phyloP scores from a whole-genome alignment of 2,329 filamentous ascomycete species.

The Trichoderma sp. region DNA sequence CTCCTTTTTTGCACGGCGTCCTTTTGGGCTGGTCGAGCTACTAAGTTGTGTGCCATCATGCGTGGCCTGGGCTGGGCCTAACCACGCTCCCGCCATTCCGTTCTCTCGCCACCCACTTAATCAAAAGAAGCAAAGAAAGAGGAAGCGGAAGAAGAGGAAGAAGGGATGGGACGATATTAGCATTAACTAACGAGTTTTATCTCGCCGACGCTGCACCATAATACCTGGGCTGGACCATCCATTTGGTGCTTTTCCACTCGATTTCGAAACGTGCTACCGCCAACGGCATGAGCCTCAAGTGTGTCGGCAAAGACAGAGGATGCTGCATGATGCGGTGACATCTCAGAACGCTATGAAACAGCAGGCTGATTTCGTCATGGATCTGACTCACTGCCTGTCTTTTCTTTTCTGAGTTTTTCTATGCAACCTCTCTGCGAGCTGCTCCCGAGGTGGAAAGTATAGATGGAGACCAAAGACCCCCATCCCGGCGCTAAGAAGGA shows the following conservation, averaged over 20 bases:
- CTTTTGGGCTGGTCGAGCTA: constrained; percentile 18
- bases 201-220: constrained; percentile 9
- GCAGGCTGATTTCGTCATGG: neutral
- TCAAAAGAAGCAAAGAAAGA: neutral
- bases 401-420: neutral
- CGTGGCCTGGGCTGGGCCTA: constrained; percentile 12
- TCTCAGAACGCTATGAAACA: constrained; percentile 6
- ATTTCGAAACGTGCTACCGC: neutral
- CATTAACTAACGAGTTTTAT: neutral
- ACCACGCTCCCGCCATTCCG: constrained; percentile 17
- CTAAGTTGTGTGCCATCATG: constrained; percentile 16
- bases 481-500: constrained; percentile 6
- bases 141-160: neutral
- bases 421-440: neutral
- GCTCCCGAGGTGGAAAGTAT: neutral
- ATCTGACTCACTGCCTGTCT: neutral
- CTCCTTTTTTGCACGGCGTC: constrained; percentile 8
- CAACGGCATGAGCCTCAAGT: neutral
- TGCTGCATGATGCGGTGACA: constrained; percentile 8
- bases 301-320: neutral
- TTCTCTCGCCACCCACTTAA: constrained; percentile 14
- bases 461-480: constrained; percentile 1
- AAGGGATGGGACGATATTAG: neutral
- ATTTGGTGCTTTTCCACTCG: neutral
- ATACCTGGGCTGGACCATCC: neutral